Evolutionary conservation across 2,329 filamentous ascomycete genomes (phyloP).

Genomic region (Penicillium sp.): DNA sequence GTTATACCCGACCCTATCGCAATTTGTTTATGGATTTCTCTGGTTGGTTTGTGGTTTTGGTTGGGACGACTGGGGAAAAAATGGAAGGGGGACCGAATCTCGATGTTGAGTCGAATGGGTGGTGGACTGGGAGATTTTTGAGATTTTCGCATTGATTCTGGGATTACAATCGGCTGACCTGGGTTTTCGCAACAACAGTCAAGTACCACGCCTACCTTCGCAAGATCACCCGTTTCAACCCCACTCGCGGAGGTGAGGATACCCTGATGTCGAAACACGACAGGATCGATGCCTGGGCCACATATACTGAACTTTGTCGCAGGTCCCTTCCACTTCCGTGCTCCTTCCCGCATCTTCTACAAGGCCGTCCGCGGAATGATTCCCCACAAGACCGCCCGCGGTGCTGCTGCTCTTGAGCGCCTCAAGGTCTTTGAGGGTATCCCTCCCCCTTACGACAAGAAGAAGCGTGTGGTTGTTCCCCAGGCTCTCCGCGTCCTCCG

Average conservation of each 20-base stretch:
- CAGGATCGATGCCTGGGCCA: not conserved
- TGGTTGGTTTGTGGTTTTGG: slow-evolving; percentile 16
- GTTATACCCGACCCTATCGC: slow-evolving; percentile 55
- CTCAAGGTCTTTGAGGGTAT: slow-evolving; percentile 99
- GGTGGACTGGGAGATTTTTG: slow-evolving; percentile 3
- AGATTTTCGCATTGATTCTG: not conserved
- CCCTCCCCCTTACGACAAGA: slow-evolving; percentile 98
- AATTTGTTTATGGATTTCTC: slow-evolving; percentile 20
- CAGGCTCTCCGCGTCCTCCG: slow-evolving; percentile 96
- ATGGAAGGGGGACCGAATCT: not conserved
- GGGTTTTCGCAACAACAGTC: slow-evolving; percentile 65
- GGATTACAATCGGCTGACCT: slow-evolving; percentile 51
- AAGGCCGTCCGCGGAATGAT: slow-evolving; percentile 99
- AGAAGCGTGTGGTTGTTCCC: slow-evolving; percentile 99
- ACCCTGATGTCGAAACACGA: slow-evolving; percentile 11
- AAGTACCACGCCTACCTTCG: slow-evolving; percentile 99
- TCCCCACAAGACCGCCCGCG: slow-evolving; percentile 99
- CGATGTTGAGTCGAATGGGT: slow-evolving; percentile 6
- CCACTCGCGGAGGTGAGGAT: slow-evolving; percentile 89
- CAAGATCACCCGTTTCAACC: slow-evolving; percentile 99
- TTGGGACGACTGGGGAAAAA: not conserved
- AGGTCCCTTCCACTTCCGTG: slow-evolving; percentile 99
- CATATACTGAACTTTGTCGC: slow-evolving; percentile 27
- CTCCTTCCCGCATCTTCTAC: slow-evolving; percentile 99
- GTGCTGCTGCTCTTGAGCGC: slow-evolving; percentile 93